A percentile compares a stretch with the other conserved stretches of the same genome.
These are phyloP conservation scores for Coprinopsis marcescibilis DNA, from an alignment of 768 basidiomycete species.

Conservation along the genomic window DNA sequence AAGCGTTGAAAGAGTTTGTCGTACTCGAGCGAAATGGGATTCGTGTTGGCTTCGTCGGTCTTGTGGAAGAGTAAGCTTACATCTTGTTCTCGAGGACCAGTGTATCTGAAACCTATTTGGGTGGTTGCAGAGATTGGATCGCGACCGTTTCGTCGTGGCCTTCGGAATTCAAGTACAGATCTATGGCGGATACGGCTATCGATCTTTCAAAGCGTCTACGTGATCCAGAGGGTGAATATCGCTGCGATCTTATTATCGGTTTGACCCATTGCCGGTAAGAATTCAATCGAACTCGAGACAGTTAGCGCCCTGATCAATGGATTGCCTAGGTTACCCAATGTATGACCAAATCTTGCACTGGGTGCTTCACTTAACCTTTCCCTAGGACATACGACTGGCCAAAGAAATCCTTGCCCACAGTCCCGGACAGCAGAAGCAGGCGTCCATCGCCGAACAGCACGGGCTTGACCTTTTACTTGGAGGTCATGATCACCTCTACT, in stretches of 20 bases:
- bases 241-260: constrained; percentile 79
- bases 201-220: constrained; percentile 70
- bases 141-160: constrained; percentile 86
- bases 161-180: constrained; percentile 62
- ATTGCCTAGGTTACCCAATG: constrained; percentile 43
- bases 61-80: constrained; percentile 69
- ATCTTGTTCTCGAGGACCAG: background rate
- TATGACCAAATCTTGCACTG: constrained; percentile 16
- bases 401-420: constrained; percentile 59
- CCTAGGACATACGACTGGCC: constrained; percentile 66
- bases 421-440: constrained; percentile 41
- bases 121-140: constrained; percentile 74
- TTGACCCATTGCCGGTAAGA: constrained; percentile 75
- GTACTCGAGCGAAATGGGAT: constrained; percentile 67
- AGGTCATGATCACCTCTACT: constrained; percentile 88
- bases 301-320: constrained; percentile 1
- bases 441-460: constrained; percentile 46
- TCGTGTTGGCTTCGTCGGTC: constrained; percentile 75
- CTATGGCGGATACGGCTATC: constrained; percentile 69
- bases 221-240: constrained; percentile 60
- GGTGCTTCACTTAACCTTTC: background rate
- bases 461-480: constrained; percentile 83
- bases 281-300: background rate
- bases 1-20: constrained; percentile 51
- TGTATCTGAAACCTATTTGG: background rate